Base-by-base conservation (phyloP, 805 yeast species). In the Kodamaea neixiangensis region DNA sequence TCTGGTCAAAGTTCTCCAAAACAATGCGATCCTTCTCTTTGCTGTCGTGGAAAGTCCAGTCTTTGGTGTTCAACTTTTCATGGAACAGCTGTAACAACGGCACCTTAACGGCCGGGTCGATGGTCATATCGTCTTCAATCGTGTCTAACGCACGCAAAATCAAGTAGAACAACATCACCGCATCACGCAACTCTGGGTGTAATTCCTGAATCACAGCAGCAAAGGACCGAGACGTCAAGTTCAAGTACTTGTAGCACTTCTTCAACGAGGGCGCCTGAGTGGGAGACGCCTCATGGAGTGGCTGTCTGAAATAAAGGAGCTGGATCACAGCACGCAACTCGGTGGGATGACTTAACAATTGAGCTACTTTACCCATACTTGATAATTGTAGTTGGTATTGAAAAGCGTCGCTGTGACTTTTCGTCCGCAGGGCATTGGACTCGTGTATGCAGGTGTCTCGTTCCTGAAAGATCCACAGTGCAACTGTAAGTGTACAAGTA, bases 41-140 rank as follows among this genome's bases (percentile, higher is more conserved):
- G 60, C 75, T 82, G 9, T 88, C 94, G 58, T 82, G 67, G 65
- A 88, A 94, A 0, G 89, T 86, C 96, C 97, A 94, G 56, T 85
- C 89, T 38, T 77, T 73, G 3, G 80, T 66, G 43, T 75, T 71
- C 57, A 94, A 76, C 54, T 87, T 85, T 22, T 78, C 69, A 64
- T 83, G 76, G 68, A 94, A 94, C 2, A 65, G 57, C 52, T 93
- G 78, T 58, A 94, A 77, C 46, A 91, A 66, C 2, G 94, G 91
- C 20, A 91, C 72, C 71, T 94, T 94, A 53, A 82, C 59, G 17
- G 77, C 75, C 4, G 87, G 84, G 54, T 82, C 86, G 52, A 94
- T 72, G 7, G 94, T 80, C 96, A 91, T 91, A 67, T 94, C 98
- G 68, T 94, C 99, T 68, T 94, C 99, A 50, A 94, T 79, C 1